Evolutionary conservation across 768 basidiomycete genomes (phyloP), one percentile per base, ranked within the genome.

Genomic region (Psilocybe tampanensis): DNA sequence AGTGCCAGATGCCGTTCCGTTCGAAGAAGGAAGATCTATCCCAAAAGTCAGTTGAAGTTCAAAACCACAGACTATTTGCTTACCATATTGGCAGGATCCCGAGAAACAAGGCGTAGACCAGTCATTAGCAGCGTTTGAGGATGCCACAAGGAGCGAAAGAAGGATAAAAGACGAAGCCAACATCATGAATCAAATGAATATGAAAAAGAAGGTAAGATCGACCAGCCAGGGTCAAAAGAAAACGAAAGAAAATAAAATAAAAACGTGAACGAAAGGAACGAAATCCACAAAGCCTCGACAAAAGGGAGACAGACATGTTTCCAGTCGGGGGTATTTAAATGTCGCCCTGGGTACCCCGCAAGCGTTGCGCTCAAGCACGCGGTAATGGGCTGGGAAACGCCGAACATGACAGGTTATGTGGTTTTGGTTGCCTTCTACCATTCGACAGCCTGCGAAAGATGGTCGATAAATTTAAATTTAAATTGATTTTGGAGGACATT

Each of bases 1-100:
- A 3, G 77, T 74, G 18, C 77, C 77, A 54, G 76, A 77, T 1
- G 73, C 62, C 22, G 63, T 65, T 17, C 59, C 68, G 51, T 65
- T 62, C 19, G 70, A 63, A 21, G 66, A 59, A 33, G 70, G 74
- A 34, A 73, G 64, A 66, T 72, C 72, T 72, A 36, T n/a, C 15
- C 47, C 33, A 39, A 17, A 1, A 4, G n/a, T 26, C 7, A 18
- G 13, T 1, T 15, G 22, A 50, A 0, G 15, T 17, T 36, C 15
- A 19, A 24, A 2, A 41, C 12, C 12, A 60, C 23, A 11, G 34
- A 49, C 22, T 21, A 22, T 8, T 1, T 23, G 47, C 66, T 24
- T 51, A 70, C 71, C 74, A 55, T 80, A 79, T 41, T 70, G 69
- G 56, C 78, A 80, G 23, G 69, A 67, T 15, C 78, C 79, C 7